These are phyloP conservation scores for Cyclotella kingstonii DNA, from an alignment of 108 stramenopile species.

Conservation along the genomic window DNA sequence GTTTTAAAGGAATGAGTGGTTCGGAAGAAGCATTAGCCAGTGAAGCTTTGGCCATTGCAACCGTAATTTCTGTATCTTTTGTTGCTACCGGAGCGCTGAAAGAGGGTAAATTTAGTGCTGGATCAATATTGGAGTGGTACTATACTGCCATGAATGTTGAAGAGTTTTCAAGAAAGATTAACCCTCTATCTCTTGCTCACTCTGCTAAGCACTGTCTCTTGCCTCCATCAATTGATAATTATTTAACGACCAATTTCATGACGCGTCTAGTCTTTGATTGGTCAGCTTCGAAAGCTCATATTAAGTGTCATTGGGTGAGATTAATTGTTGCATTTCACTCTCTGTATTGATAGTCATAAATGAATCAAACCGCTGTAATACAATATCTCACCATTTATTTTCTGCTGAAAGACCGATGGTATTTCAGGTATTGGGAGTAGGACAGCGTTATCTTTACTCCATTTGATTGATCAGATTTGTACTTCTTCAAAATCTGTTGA, in stretches of 20 bases:
- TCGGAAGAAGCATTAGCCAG: neutral
- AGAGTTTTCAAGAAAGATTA: neutral
- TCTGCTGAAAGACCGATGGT: constrained; percentile 20
- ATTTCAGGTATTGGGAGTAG: constrained; percentile 16
- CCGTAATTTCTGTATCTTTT: constrained; percentile 28
- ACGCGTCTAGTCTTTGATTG: constrained; percentile 28
- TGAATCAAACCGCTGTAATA: neutral
- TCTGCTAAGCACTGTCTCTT: constrained; percentile 12
- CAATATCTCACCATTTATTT: neutral
- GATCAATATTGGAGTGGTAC: constrained; percentile 37
- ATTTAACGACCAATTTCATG: constrained; percentile 20
- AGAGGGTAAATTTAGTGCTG: constrained; percentile 24
- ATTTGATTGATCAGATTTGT: constrained; percentile 6
- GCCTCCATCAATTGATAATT: constrained; percentile 3
- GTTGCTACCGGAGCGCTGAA: constrained; percentile 32
- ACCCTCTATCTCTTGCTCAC: constrained; percentile 22
- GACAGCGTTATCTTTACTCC: constrained; percentile 11
- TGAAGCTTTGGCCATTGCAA: constrained; percentile 26
- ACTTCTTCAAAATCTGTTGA: neutral
- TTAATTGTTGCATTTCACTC: no score
- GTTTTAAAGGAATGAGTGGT: neutral
- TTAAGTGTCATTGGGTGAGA: neutral
- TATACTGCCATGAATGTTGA: neutral
- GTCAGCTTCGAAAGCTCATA: constrained; percentile 14
- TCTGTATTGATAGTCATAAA: neutral